A percentile compares a stretch with the other conserved stretches of the same genome.
Evolutionary conservation across 2,329 filamentous ascomycete species (phyloP).

Genomic region (Penicillium sp.): DNA sequence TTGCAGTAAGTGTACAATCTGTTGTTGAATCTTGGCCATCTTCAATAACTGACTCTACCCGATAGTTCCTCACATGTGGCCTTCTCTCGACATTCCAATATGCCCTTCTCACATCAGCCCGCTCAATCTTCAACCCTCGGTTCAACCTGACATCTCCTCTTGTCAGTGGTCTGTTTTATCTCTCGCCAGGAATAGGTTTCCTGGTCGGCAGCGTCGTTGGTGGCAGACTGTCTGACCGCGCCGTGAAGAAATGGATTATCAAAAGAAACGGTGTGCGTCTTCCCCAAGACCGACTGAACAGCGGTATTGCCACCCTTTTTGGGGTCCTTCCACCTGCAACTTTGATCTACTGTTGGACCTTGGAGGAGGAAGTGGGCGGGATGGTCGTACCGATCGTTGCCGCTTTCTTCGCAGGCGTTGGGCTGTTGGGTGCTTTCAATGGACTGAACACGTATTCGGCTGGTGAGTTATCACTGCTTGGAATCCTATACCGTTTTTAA

Average conservation of each 20-base stretch:
- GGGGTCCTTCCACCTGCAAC: slow-evolving; percentile 60
- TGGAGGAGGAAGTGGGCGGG: slow-evolving; percentile 56
- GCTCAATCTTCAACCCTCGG: slow-evolving; percentile 70
- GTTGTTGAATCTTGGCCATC: not conserved
- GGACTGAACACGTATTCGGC: slow-evolving; percentile 67
- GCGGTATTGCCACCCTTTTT: slow-evolving; percentile 57
- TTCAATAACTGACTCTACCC: not conserved
- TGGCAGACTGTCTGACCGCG: slow-evolving; percentile 66
- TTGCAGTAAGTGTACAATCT: slow-evolving; percentile 48
- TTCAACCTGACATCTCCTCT: slow-evolving; percentile 66
- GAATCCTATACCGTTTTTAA: not conserved
- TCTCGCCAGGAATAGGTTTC: slow-evolving; percentile 70
- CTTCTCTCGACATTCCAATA: slow-evolving; percentile 72
- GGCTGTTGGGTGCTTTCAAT: slow-evolving; percentile 72
- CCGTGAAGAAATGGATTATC: slow-evolving; percentile 63
- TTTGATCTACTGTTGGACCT: slow-evolving; percentile 66
- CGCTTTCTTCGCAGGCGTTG: slow-evolving; percentile 71
- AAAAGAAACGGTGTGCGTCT: slow-evolving; percentile 60
- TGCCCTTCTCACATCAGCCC: slow-evolving; percentile 64
- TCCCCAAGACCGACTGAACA: slow-evolving; percentile 66
- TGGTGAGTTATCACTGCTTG: slow-evolving; percentile 18
- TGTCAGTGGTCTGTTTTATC: slow-evolving; percentile 69
- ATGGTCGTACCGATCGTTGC: slow-evolving; percentile 63
- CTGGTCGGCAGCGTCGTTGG: slow-evolving; percentile 67
- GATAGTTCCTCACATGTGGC: slow-evolving; percentile 37